Evolutionary conservation across 2,329 filamentous ascomycete species (phyloP).

Genomic region (Penicillium decumbens): DNA sequence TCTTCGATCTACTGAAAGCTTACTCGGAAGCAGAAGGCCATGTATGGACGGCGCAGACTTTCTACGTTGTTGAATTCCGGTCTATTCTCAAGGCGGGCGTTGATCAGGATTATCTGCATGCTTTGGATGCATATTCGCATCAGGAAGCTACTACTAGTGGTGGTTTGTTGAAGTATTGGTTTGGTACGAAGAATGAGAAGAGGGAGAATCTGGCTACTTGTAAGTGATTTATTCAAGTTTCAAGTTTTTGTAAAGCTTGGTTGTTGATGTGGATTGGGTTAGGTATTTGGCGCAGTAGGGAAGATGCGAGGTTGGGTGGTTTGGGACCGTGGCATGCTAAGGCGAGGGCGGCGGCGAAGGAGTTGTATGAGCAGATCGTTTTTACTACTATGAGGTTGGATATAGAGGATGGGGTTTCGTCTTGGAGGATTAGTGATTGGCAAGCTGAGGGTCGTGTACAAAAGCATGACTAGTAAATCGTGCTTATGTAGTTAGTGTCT

Average conservation of each 20-base stretch:
- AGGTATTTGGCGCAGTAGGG: constrained; percentile 61
- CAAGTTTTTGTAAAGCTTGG: too few relatives aligned
- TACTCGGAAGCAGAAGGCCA: constrained; percentile 49
- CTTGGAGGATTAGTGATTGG: constrained; percentile 63
- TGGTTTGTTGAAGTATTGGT: constrained; percentile 92
- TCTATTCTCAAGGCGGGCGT: constrained; percentile 65
- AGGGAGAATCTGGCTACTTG: constrained; percentile 79
- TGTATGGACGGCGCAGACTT: constrained; percentile 59
- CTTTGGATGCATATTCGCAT: constrained; percentile 73
- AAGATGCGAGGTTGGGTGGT: constrained; percentile 59
- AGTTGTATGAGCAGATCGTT: constrained; percentile 60
- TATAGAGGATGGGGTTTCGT: constrained; percentile 60
- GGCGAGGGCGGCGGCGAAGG: constrained; percentile 47
- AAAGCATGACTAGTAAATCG: neutral
- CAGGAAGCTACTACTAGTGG: constrained; percentile 73
- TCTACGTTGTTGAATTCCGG: constrained; percentile 82
- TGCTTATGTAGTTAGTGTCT: neutral
- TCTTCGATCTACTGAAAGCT: constrained; percentile 52
- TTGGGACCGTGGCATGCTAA: constrained; percentile 54
- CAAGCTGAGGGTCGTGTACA: constrained; percentile 21
- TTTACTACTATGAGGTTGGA: constrained; percentile 61
- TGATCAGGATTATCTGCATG: constrained; percentile 63
- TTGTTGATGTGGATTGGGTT: constrained; percentile 13
- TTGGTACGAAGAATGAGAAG: constrained; percentile 65
- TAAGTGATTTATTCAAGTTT: constrained; percentile 33